These are phyloP conservation scores for Calocybe gangraenosa DNA, from an alignment of 768 basidiomycete species.

Conservation along the genomic window DNA sequence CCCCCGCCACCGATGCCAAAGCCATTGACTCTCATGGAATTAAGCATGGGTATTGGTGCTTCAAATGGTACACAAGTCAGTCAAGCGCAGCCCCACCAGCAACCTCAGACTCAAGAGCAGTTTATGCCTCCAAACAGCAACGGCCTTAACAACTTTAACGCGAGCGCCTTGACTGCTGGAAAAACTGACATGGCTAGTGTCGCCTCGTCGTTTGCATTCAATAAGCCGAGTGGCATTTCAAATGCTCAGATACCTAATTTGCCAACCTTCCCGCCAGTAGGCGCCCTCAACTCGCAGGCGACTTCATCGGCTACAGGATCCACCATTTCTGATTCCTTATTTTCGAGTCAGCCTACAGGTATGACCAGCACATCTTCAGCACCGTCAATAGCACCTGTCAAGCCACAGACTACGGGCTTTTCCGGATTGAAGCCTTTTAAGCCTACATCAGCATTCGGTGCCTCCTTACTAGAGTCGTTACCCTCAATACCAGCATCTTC, in stretches of 20 bases:
- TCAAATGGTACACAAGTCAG: slow-evolving; percentile 12
- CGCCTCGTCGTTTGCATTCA: slow-evolving; percentile 68
- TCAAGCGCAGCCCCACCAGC: slow-evolving; percentile 22
- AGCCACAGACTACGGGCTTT: slow-evolving; percentile 48
- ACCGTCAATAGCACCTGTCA: slow-evolving; percentile 26
- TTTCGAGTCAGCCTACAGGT: slow-evolving; percentile 52
- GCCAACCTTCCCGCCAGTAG: slow-evolving; percentile 14
- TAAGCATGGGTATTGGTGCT: slow-evolving; percentile 49
- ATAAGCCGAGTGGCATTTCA: slow-evolving; percentile 25
- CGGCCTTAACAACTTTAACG: slow-evolving; percentile 31
- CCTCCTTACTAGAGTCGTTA: slow-evolving; percentile 65
- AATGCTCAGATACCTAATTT: slow-evolving; percentile 9
- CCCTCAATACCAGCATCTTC: slow-evolving; percentile 68
- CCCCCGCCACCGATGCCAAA: slow-evolving; percentile 67
- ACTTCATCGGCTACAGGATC: slow-evolving; percentile 38
- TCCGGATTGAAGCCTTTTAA: slow-evolving; percentile 77
- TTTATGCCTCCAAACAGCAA: slow-evolving; percentile 21
- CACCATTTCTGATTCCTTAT: slow-evolving; percentile 41
- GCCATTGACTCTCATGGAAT: slow-evolving; percentile 76
- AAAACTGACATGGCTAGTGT: slow-evolving; percentile 61
- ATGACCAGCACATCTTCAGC: slow-evolving; percentile 23
- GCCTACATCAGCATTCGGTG: slow-evolving; percentile 77
- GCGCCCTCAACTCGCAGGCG: slow-evolving; percentile 25
- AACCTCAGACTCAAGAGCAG: slow-evolving; percentile 19
- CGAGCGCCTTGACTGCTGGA: slow-evolving; percentile 38